These are phyloP conservation scores for Leishmania turanica DNA, from an alignment of 208 protist species.

Conservation along the genomic window DNA sequence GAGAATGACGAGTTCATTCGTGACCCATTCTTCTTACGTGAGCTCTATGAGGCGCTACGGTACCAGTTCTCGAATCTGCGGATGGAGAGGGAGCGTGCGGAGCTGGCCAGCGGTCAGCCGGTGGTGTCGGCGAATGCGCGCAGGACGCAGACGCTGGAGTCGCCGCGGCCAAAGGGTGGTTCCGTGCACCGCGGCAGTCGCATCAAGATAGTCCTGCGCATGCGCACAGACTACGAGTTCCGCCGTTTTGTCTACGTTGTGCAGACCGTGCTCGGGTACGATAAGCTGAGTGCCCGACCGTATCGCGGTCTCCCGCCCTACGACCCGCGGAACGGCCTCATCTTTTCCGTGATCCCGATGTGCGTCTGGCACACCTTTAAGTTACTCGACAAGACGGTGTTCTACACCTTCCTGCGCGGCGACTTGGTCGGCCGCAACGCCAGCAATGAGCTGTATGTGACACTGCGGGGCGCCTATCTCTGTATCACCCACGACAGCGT, in stretches of 20 bases:
- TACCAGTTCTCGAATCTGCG: conserved; percentile 58
- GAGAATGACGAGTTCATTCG: conserved; percentile 54
- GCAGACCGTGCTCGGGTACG: conserved; percentile 71
- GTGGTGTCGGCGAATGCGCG: conserved; percentile 14
- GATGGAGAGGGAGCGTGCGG: conserved; percentile 43
- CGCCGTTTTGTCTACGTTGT: conserved; percentile 62
- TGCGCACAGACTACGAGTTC: conserved; percentile 67
- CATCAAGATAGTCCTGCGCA: conserved; percentile 48
- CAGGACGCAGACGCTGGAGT: conserved; percentile 52
- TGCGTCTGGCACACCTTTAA: conserved; percentile 74
- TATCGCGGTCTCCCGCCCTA: conserved; percentile 71
- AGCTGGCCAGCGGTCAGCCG: conserved; percentile 32
- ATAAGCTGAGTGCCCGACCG: conserved; percentile 59
- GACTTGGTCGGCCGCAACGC: conserved; percentile 53
- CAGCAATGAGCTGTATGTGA: conserved; percentile 36
- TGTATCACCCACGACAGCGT: conserved; percentile 78
- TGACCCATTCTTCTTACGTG: conserved; percentile 56
- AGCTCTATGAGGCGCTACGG: conserved; percentile 71
- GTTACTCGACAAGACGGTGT: conserved; percentile 57
- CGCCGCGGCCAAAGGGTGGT: conserved; percentile 37
- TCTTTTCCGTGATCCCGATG: conserved; percentile 65
- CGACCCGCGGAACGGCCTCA: conserved; percentile 74
- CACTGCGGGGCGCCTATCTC: conserved; percentile 45
- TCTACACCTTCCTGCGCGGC: conserved; percentile 61
- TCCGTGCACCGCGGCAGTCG: conserved; percentile 30